Evolutionary conservation across 257 asterid species (phyloP).

Genomic region (Pogostemon cablin): DNA sequence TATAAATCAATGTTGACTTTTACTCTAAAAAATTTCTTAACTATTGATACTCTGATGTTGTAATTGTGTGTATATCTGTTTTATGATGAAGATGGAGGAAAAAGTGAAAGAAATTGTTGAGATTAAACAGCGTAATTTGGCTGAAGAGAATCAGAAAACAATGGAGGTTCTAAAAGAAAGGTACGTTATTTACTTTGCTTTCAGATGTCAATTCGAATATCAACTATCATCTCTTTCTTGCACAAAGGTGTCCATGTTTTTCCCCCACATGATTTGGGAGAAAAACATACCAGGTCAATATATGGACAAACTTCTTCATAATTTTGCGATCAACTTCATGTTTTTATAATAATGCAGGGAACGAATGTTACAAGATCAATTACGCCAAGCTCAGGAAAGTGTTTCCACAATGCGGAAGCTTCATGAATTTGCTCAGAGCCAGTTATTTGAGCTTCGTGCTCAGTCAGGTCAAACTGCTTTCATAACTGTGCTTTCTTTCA

Average conservation of each 20-base stretch:
- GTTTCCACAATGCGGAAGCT: constrained; percentile 94
- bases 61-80: constrained; percentile 23
- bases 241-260: background rate
- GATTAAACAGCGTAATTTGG: constrained; percentile 97
- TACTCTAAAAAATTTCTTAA: constrained; percentile 5
- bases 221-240: constrained; percentile 18
- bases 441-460: constrained; percentile 94
- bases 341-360: constrained; percentile 65
- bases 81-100: constrained; percentile 82
- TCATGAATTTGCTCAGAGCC: constrained; percentile 98
- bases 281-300: background rate
- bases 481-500: constrained; percentile 18
- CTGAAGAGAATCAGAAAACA: constrained; percentile 98
- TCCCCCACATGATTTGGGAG: background rate
- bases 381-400: constrained; percentile 95
- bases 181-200: constrained; percentile 42
- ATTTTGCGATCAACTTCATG: constrained; percentile 23
- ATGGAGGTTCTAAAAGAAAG: constrained; percentile 94
- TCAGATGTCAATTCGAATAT: constrained; percentile 23
- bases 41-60: constrained; percentile 18
- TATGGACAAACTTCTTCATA: constrained; percentile 17
- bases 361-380: constrained; percentile 84
- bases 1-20: constrained; percentile 11
- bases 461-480: constrained; percentile 77
- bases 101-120: constrained; percentile 97